Conservation (phyloP, 306 rosid species). For the Dicorynia guianensis region DNA sequence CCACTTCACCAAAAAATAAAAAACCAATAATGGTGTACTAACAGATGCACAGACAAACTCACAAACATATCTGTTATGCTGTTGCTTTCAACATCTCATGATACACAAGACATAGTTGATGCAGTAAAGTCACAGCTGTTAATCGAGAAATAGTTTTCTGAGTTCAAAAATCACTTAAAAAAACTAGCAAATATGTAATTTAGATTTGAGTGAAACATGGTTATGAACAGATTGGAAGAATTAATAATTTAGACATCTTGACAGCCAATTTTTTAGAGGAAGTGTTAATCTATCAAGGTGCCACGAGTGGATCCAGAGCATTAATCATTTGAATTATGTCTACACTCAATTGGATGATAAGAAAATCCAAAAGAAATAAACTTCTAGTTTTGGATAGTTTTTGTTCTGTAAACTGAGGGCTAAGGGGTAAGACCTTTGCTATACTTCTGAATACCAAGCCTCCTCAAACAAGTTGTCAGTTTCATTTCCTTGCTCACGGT, state of each 20-base stretch:
- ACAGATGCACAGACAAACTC: constrained; percentile 4
- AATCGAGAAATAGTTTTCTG: neutral
- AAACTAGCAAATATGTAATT: constrained; percentile 9
- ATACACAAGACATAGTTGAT: neutral
- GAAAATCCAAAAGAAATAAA: neutral
- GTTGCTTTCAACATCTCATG: neutral
- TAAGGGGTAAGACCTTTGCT: neutral
- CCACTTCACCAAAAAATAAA: neutral
- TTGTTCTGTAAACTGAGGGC: neutral
- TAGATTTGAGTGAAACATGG: neutral
- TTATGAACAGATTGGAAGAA: neutral
- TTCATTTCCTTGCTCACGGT: neutral
- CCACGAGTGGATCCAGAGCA: neutral
- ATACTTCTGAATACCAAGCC: neutral
- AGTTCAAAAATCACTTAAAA: constrained; percentile 7
- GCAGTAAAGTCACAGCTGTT: constrained; percentile 8
- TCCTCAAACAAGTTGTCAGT: neutral
- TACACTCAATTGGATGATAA: neutral
- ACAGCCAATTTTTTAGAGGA: neutral
- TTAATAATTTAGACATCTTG: too few species aligned
- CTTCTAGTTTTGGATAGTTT: neutral
- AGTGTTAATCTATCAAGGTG: neutral
- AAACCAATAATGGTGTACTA: constrained; percentile 6
- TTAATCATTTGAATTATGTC: neutral
- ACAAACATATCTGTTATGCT: neutral